phyloP scores from a whole-genome alignment of 1,284 basidiomycete genomes.

The Somion occarium region DNA sequence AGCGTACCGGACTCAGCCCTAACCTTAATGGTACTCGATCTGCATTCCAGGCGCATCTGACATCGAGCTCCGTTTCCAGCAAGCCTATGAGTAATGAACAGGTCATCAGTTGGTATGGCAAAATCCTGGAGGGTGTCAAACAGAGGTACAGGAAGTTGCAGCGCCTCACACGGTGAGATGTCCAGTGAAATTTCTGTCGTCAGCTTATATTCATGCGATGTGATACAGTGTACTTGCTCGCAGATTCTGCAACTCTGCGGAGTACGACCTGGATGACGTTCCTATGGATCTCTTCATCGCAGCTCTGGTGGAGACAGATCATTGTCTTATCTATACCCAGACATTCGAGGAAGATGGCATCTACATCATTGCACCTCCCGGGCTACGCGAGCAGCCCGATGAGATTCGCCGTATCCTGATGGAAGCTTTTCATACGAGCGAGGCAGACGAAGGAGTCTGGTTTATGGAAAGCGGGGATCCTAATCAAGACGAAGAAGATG shows the following conservation, averaged over 20 bases:
- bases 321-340: constrained; percentile 93
- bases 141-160: constrained; percentile 92
- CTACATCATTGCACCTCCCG: constrained; percentile 88
- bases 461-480: constrained; percentile 45
- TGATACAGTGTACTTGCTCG: constrained; percentile 67
- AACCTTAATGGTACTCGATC: constrained; percentile 12
- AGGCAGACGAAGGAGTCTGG: constrained; percentile 54
- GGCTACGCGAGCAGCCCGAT: constrained; percentile 81
- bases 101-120: constrained; percentile 85
- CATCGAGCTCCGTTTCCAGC: constrained; percentile 11
- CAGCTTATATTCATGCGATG: constrained; percentile 2
- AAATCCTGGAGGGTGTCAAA: constrained; percentile 91
- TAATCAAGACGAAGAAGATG: constrained; percentile 54
- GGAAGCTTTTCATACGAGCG: constrained; percentile 79
- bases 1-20: constrained; percentile 11
- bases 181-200: neutral
- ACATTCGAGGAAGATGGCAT: constrained; percentile 87
- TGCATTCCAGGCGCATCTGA: constrained; percentile 21
- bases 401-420: constrained; percentile 79
- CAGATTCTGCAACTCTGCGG: constrained; percentile 93
- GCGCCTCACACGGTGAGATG: constrained; percentile 78
- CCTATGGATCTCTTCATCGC: constrained; percentile 81
- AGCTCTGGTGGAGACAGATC: constrained; percentile 80
- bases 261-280: constrained; percentile 84
- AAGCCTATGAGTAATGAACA: constrained; percentile 74